Evolutionary conservation across 2,329 filamentous ascomycete species (phyloP).

Genomic region (Trichoderma guizhouense): DNA sequence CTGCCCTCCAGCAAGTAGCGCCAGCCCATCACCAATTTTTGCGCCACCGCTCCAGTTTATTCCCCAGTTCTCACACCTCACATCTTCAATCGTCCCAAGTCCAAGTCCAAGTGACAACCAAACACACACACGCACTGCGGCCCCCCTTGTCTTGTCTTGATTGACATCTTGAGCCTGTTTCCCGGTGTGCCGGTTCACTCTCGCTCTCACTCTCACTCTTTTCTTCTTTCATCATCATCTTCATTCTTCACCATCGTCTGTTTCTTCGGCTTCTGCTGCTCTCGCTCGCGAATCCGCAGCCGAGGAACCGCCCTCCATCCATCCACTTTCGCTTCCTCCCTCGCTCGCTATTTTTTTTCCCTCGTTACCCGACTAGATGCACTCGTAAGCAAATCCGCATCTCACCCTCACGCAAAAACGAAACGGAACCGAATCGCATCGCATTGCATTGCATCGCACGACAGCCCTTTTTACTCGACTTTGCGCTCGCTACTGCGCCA

Average conservation of each 20-base stretch:
- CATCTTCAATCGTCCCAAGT: not conserved
- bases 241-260: not conserved
- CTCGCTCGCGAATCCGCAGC: not conserved
- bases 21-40: conserved; percentile 6
- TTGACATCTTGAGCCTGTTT: not conserved
- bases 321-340: conserved; percentile 7
- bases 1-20: not conserved
- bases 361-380: not conserved
- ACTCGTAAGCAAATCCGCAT: not conserved
- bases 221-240: not conserved
- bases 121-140: not conserved
- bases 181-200: not conserved
- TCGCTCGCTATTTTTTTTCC: not conserved
- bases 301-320: conserved; percentile 3
- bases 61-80: not conserved
- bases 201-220: not conserved
- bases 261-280: not conserved
- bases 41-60: conserved; percentile 15
- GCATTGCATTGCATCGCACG: not conserved
- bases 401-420: not conserved
- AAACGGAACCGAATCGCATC: not conserved
- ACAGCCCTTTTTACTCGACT: not conserved
- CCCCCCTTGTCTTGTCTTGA: no score
- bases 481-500: not conserved
- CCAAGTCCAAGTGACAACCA: not conserved